These are phyloP conservation scores for Lactifluus subvellereus DNA, from an alignment of 768 basidiomycete species.

Conservation along the genomic window DNA sequence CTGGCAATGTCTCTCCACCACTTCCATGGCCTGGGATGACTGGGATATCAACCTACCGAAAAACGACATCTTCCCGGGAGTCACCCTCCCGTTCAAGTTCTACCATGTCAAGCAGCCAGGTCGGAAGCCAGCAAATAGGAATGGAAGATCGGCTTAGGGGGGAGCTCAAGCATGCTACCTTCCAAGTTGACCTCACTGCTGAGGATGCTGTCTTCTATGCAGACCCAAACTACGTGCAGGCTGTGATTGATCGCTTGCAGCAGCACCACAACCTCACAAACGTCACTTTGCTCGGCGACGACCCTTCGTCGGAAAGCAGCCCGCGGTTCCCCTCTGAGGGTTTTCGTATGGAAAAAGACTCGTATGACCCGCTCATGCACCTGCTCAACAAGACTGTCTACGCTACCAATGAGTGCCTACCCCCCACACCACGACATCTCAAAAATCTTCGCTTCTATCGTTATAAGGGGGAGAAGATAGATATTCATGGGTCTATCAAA, in stretches of 20 bases:
- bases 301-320: background rate
- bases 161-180: too few relatives aligned
- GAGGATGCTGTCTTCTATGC: background rate
- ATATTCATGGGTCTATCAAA: too few relatives aligned
- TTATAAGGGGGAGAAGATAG: background rate
- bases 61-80: too few relatives aligned
- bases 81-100: background rate
- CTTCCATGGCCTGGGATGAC: too few relatives aligned
- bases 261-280: background rate
- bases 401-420: background rate
- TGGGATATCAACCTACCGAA: too few relatives aligned
- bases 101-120: too few relatives aligned
- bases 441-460: background rate
- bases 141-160: too few relatives aligned
- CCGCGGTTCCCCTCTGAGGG: background rate
- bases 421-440: background rate
- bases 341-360: too few relatives aligned
- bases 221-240: background rate
- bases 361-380: background rate
- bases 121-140: background rate
- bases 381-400: background rate
- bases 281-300: too few relatives aligned
- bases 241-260: background rate
- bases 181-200: background rate
- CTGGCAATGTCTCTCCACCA: too few relatives aligned